These are phyloP conservation scores for Phytophthora sp. DNA, from an alignment of 352 stramenopile species.

Conservation along the genomic window DNA sequence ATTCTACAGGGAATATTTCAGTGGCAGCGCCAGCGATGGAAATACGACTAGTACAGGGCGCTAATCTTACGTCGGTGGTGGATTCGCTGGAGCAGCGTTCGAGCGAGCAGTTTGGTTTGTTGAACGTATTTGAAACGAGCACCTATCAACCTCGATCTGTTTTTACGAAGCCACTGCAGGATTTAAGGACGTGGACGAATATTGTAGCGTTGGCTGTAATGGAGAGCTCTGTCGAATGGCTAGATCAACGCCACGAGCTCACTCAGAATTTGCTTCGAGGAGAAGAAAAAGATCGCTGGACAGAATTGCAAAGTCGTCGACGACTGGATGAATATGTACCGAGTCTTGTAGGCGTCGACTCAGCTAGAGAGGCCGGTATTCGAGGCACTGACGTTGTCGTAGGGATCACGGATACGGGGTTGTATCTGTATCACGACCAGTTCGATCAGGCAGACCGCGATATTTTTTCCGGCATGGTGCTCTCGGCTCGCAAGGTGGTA, in stretches of 20 bases:
- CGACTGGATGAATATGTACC: slow-evolving; percentile 70
- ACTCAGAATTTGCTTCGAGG: slow-evolving; percentile 41
- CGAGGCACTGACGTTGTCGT: slow-evolving; percentile 73
- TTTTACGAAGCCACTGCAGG: slow-evolving; percentile 55
- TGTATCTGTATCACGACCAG: slow-evolving; percentile 87
- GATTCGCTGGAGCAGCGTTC: slow-evolving; percentile 47
- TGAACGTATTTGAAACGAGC: slow-evolving; percentile 63
- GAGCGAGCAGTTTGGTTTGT: slow-evolving; percentile 49
- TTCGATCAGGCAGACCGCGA: slow-evolving; percentile 70
- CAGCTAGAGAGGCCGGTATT: slow-evolving; percentile 66
- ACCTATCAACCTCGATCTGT: slow-evolving; percentile 42
- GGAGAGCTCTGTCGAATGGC: slow-evolving; percentile 67
- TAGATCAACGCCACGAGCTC: slow-evolving; percentile 51
- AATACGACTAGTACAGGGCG: slow-evolving; percentile 57
- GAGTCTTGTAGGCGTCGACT: slow-evolving; percentile 69
- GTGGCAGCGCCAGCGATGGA: slow-evolving; percentile 56
- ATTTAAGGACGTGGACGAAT: slow-evolving; percentile 66
- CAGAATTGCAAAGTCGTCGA: slow-evolving; percentile 31
- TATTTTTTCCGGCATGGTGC: slow-evolving; percentile 51
- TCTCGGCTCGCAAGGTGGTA: slow-evolving; percentile 71
- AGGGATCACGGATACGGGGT: slow-evolving; percentile 81
- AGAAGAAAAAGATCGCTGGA: slow-evolving; percentile 30
- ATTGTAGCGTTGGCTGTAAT: slow-evolving; percentile 54
- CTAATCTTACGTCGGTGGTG: slow-evolving; percentile 33
- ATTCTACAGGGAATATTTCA: slow-evolving; percentile 6